Evolutionary conservation across 345 rosid species (phyloP).

Genomic region (Nephelium lappaceum): DNA sequence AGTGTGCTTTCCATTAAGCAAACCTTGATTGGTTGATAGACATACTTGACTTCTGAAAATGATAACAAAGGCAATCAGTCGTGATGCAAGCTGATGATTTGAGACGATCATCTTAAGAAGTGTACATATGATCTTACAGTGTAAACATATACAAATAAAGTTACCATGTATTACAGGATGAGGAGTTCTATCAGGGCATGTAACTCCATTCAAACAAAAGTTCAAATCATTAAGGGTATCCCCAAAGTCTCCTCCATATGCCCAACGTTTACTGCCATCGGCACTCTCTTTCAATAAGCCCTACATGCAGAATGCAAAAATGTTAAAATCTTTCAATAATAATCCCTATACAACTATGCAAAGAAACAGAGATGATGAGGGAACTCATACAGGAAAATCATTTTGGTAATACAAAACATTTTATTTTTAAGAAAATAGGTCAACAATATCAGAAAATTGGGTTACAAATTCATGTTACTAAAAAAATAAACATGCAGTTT

Average conservation of each 20-base stretch:
- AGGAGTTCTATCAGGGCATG: too few relatives aligned
- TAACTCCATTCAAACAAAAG: slow-evolving; percentile 78
- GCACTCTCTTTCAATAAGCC: slow-evolving; percentile 67
- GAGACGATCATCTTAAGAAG: too few relatives aligned
- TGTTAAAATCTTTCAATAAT: not conserved
- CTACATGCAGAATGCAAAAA: slow-evolving; percentile 41
- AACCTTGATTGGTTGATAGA: too few relatives aligned
- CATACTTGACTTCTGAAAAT: too few relatives aligned
- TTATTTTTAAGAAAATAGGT: not conserved
- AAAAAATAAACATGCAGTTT: too few relatives aligned
- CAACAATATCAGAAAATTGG: not conserved
- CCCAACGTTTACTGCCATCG: slow-evolving; percentile 82
- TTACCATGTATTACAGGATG: too few relatives aligned
- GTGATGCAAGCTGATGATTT: too few relatives aligned
- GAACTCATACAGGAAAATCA: not conserved
- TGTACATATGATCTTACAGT: too few relatives aligned
- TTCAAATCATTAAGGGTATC: slow-evolving; percentile 91
- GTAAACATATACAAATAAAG: too few relatives aligned
- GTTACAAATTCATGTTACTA: not conserved
- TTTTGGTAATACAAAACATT: not conserved
- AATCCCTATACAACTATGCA: not conserved
- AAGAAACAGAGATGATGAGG: not conserved
- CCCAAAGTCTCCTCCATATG: slow-evolving; percentile 99
- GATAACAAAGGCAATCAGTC: too few relatives aligned
- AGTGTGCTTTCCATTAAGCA: too few relatives aligned